Evolutionary conservation across 148 eudicot genomes (phyloP), one percentile per base, ranked within the genome.

Genomic region (Talinum fruticosum): DNA sequence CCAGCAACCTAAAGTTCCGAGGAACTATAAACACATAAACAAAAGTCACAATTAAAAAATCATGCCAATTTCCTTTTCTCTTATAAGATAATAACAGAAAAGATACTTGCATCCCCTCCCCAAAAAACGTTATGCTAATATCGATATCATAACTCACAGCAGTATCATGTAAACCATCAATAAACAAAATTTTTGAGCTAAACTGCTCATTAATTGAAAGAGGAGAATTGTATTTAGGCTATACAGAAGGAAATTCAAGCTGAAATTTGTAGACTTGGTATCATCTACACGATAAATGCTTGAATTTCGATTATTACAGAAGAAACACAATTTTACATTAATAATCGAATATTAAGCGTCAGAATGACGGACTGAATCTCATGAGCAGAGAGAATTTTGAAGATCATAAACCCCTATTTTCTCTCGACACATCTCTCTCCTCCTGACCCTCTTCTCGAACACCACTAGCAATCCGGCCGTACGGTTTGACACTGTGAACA

Each of bases 401-500:
- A 51, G n/a, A n/a, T n/a, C n/a, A n/a, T n/a, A 62, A 5, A 28
- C 14, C 66, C 66, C 66, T 15, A 62, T 8, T 28, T 62, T 23
- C 47, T 73, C 36, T 10, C 30, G 61, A 16, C 26, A 28, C 65
- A 69, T 76, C 54, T 4, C 70, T 71, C 49, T 29, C 30, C 3
- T 37, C 30, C 15, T 8, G 47, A 19, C 21, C 1, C 34, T 45
- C 74, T 13, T 64, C 69, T 8, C 54, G 78, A 80, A 14, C 74
- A 61, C 32, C 28, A 62, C 37, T 19, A 70, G 21, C 37, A 69
- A 33, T 30, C 78, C 74, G 86, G 41, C 88, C 88, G 66, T 90
- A 90, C 5, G 98, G 97, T 71, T 82, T 90, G 26, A 88, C 44
- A 73, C 97, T 90, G 75, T 94, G 94, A 86, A 94, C 95, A 80